Evolutionary conservation across 805 yeast species (phyloP).

Genomic region (Pichia membranifaciens): DNA sequence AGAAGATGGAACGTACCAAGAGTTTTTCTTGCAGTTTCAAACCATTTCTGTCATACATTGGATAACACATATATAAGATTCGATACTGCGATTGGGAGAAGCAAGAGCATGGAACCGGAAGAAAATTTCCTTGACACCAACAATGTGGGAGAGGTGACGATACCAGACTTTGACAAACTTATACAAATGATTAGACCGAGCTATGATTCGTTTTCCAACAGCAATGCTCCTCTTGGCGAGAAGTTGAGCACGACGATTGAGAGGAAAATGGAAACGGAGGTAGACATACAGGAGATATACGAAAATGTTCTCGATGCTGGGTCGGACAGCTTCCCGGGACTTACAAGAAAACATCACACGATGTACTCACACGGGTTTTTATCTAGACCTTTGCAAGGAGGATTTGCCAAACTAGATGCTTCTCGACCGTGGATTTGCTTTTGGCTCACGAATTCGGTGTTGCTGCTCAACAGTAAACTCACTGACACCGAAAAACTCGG

Average conservation of each 20-base stretch:
- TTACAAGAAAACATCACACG: slow-evolving; percentile 35
- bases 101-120: neutral
- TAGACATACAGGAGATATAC: slow-evolving; percentile 26
- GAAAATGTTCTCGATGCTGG: slow-evolving; percentile 28
- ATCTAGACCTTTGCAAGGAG: slow-evolving; percentile 41
- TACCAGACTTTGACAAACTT: slow-evolving; percentile 23
- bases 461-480: slow-evolving; percentile 28
- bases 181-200: slow-evolving; percentile 19
- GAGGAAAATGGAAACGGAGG: slow-evolving; percentile 37
- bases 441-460: slow-evolving; percentile 65
- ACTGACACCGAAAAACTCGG: slow-evolving; percentile 15
- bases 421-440: slow-evolving; percentile 89
- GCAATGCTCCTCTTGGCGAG: slow-evolving; percentile 15
- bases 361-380: slow-evolving; percentile 39
- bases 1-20: no score
- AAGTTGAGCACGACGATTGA: slow-evolving; percentile 31
- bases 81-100: no score
- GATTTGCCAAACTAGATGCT: slow-evolving; percentile 63
- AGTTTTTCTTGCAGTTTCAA: no score
- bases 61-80: no score
- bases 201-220: slow-evolving; percentile 13
- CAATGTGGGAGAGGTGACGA: neutral
- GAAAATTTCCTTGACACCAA: neutral
- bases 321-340: slow-evolving; percentile 26
- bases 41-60: no score